phyloP scores from a whole-genome alignment of 768 basidiomycete species.

The Lyophyllum atratum region DNA sequence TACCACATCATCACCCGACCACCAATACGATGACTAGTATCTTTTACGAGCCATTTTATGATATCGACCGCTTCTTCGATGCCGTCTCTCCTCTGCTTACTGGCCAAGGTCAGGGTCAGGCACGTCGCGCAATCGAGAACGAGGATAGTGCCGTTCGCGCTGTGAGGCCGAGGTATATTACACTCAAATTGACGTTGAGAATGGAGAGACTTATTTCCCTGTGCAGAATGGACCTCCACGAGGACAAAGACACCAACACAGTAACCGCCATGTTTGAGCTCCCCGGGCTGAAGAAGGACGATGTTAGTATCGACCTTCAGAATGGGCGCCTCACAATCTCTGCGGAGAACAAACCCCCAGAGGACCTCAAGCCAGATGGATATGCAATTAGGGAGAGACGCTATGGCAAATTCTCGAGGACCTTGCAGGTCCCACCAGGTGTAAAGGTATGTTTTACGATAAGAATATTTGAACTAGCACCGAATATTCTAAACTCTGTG shows the following conservation, averaged over 20 bases:
- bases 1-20: background rate
- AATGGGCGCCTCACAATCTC: constrained; percentile 48
- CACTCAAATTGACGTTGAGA: background rate
- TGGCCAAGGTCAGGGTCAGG: constrained; percentile 18
- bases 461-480: no score
- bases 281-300: constrained; percentile 6
- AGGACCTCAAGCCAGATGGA: constrained; percentile 32
- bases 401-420: constrained; percentile 49
- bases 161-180: background rate
- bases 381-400: constrained; percentile 49
- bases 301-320: constrained; percentile 48
- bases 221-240: constrained; percentile 48
- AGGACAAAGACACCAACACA: constrained; percentile 37
- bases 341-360: constrained; percentile 37
- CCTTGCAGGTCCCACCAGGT: constrained; percentile 47
- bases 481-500: background rate
- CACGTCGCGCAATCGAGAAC: no score
- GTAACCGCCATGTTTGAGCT: constrained; percentile 29
- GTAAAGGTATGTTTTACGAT: constrained; percentile 36
- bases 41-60: constrained; percentile 40
- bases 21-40: constrained; percentile 9
- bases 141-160: background rate
- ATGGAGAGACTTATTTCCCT: background rate
- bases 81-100: constrained; percentile 24
- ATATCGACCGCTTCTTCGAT: constrained; percentile 46